Percentiles rank a stretch among this genome's conserved stretches.
phyloP scores from a whole-genome alignment of 31 red algal species.

The Porphyra umbilicalis region DNA sequence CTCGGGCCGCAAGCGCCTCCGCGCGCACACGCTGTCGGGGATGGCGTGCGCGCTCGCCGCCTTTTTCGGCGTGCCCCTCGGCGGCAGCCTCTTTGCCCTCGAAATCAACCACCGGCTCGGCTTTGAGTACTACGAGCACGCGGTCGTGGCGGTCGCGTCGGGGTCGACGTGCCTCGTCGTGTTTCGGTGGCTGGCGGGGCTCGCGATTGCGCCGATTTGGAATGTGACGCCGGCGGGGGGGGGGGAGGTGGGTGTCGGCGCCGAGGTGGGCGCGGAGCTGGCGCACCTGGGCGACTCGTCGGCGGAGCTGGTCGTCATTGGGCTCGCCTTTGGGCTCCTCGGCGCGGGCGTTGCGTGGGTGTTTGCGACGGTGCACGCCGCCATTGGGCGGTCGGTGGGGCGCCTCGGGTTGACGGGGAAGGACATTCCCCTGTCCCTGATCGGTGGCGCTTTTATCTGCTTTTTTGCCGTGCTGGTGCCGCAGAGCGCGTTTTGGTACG shows the following conservation, averaged over 20 bases:
- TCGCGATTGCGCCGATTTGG: constrained; percentile 79
- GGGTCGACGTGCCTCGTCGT: constrained; percentile 62
- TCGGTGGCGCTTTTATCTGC: neutral
- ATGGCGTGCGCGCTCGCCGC: constrained; percentile 88
- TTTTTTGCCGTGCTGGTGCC: constrained; percentile 9
- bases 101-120: constrained; percentile 77
- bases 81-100: constrained; percentile 85
- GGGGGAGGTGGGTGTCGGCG: neutral
- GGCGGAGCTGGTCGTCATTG: constrained; percentile 20
- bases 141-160: constrained; percentile 60
- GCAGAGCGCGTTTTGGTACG: constrained; percentile 4
- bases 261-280: neutral
- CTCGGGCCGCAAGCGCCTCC: constrained; percentile 51
- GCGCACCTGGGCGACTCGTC: constrained; percentile 35
- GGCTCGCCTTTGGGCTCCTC: constrained; percentile 58
- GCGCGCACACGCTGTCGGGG: constrained; percentile 70
- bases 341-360: constrained; percentile 60
- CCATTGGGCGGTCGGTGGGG: neutral
- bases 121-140: constrained; percentile 90
- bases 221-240: constrained; percentile 13
- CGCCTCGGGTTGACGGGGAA: neutral
- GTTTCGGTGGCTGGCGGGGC: constrained; percentile 54
- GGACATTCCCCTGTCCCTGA: constrained; percentile 3
- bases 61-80: constrained; percentile 88
- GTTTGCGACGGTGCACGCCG: constrained; percentile 50